Evolutionary conservation across 2,329 filamentous ascomycete species (phyloP).

Genomic region (Aaosphaeria pasadenensis): DNA sequence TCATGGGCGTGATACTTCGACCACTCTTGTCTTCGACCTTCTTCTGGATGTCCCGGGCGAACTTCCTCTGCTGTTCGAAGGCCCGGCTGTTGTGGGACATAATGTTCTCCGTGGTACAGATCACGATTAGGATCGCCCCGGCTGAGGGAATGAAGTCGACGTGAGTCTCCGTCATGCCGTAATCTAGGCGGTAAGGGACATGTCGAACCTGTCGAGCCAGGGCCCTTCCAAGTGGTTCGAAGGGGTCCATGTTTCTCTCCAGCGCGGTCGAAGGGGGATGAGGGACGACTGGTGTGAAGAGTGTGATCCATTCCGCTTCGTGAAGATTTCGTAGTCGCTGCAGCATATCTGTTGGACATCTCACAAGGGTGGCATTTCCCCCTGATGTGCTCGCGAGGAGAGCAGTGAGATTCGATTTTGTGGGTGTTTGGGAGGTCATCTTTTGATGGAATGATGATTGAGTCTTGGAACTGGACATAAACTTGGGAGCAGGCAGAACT

Average conservation of each 20-base stretch:
- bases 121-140: conserved; percentile 59
- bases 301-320: conserved; percentile 39
- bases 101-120: conserved; percentile 31
- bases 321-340: conserved; percentile 31
- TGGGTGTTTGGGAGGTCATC: conserved; percentile 11
- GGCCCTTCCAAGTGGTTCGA: conserved; percentile 66
- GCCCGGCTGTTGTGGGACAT: conserved; percentile 16
- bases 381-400: conserved; percentile 13
- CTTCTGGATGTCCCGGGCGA: conserved; percentile 19
- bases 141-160: conserved; percentile 60
- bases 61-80: conserved; percentile 29
- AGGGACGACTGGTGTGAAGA: conserved; percentile 57
- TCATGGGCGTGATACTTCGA: conserved; percentile 17
- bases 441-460: conserved; percentile 7
- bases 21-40: conserved; percentile 12
- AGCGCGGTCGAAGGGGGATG: conserved; percentile 29
- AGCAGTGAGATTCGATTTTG: conserved; percentile 13
- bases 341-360: conserved; percentile 21
- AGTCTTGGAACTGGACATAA: conserved; percentile 2
- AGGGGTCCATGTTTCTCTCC: conserved; percentile 59
- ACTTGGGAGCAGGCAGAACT: conserved; percentile 11
- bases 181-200: conserved; percentile 65
- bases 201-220: conserved; percentile 64
- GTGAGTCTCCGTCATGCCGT: conserved; percentile 64
- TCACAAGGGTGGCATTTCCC: conserved; percentile 19